phyloP scores from a whole-genome alignment of 352 stramenopile genomes.

The Pythium plurisporium region DNA sequence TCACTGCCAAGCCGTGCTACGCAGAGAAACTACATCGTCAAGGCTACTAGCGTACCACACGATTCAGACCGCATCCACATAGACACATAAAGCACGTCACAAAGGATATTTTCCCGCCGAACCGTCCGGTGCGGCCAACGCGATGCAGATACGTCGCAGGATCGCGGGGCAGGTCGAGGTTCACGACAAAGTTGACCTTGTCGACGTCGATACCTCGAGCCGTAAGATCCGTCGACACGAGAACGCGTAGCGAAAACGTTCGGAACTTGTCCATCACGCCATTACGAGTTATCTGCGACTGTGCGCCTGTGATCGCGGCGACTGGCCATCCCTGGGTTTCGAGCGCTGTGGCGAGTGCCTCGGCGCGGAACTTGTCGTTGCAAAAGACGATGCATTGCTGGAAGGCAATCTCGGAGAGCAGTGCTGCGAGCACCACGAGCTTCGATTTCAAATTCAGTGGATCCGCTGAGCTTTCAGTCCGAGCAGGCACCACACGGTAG shows the following conservation, averaged over 20 bases:
- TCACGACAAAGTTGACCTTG: conserved; percentile 78
- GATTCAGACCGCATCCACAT: not conserved
- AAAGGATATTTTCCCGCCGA: conserved; percentile 70
- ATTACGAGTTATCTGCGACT: conserved; percentile 53
- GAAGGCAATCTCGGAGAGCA: conserved; percentile 69
- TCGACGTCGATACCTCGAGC: conserved; percentile 74
- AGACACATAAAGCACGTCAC: too few species aligned
- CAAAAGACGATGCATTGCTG: conserved; percentile 82
- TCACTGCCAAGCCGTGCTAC: conserved; percentile 60
- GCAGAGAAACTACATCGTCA: conserved; percentile 7
- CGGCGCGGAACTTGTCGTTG: conserved; percentile 78
- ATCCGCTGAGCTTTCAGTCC: not conserved
- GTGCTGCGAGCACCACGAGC: conserved; percentile 39
- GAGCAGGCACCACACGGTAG: conserved; percentile 46
- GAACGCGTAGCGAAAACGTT: conserved; percentile 40
- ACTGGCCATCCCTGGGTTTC: conserved; percentile 48
- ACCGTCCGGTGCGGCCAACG: conserved; percentile 67
- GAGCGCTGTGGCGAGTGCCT: conserved; percentile 55
- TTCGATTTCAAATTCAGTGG: conserved; percentile 49
- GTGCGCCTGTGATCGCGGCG: conserved; percentile 61
- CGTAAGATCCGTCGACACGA: conserved; percentile 77
- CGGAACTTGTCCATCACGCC: conserved; percentile 63
- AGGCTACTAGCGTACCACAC: conserved; percentile 5
- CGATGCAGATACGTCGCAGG: conserved; percentile 77
- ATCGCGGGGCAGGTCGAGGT: conserved; percentile 66